Conservation (phyloP, 2,329 filamentous ascomycete species). For the Pyrenochaeta sp. region DNA sequence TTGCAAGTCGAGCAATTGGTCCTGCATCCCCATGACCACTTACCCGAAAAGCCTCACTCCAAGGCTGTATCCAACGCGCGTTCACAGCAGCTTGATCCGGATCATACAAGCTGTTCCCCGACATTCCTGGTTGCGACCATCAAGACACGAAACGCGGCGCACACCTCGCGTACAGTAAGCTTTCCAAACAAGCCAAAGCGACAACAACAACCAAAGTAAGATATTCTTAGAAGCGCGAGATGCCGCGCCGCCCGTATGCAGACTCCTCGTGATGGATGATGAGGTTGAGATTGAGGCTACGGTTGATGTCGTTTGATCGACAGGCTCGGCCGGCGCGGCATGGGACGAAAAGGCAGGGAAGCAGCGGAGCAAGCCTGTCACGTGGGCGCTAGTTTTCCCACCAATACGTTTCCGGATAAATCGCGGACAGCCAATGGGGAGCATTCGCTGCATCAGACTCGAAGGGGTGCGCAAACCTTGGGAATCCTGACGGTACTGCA, state of each 20-base stretch:
- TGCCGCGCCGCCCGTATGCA: slow-evolving; percentile 1
- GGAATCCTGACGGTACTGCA: too few species aligned
- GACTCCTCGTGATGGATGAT: slow-evolving; percentile 8
- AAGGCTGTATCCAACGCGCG: slow-evolving; percentile 37
- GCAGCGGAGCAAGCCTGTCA: slow-evolving; percentile 14
- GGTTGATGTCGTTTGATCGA: slow-evolving; percentile 10
- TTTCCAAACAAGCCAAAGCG: slow-evolving; percentile 1
- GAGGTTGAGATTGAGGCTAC: slow-evolving; percentile 10
- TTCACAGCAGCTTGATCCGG: slow-evolving; percentile 38
- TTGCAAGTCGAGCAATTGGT: too few species aligned
- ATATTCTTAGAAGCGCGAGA: slow-evolving; percentile 11
- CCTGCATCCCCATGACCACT: too few species aligned
- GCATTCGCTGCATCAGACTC: neutral
- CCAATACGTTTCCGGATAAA: slow-evolving; percentile 24
- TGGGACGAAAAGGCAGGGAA: too few species aligned
- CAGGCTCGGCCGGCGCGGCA: neutral
- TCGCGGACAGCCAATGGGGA: slow-evolving; percentile 8
- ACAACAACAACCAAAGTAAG: slow-evolving; percentile 1
- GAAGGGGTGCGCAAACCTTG: too few species aligned
- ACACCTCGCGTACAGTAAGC: slow-evolving; percentile 14
- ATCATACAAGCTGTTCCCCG: slow-evolving; percentile 35
- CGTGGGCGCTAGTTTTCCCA: slow-evolving; percentile 23
- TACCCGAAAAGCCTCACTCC: slow-evolving; percentile 43
- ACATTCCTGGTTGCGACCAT: slow-evolving; percentile 29
- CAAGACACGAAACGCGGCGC: slow-evolving; percentile 11